Base-by-base conservation (phyloP, 1,284 basidiomycete species). In the Irpex sp. region DNA sequence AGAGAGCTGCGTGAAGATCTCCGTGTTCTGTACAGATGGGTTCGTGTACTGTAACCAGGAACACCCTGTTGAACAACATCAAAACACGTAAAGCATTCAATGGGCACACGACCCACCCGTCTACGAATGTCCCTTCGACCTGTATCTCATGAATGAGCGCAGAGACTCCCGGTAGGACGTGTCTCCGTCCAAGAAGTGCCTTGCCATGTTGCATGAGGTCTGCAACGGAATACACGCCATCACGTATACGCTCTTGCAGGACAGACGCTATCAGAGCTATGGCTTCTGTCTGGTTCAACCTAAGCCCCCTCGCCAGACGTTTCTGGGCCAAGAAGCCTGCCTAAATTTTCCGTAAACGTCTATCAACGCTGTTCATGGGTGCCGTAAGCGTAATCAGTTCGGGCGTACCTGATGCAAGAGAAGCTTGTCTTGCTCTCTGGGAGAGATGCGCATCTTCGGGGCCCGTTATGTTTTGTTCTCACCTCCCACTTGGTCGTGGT, bases 131-230 rank as follows among this genome's bases (percentile, higher is more conserved):
- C 17, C 94, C 96, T 74, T 98, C 96, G 1, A 97, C 93, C 73
- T 97, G 94, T 44, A 97, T 90, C 68, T 94, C 88, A 66, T 94
- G 86, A 21, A 96, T 71, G 52, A 87, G 79, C 5, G 76, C 75
- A 0, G 87, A 81, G 1, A 94, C 91, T 40, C 84, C 84, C 0
- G 94, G 87, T 64, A 96, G 81, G n/a, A 99, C 97, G 76, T 99
- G 97, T 62, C 92, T 79, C 38, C 92, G 81, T 1, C 97, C 97
- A 6, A 99, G 83, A 62, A 99, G 76, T 37, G 85, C 86, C 80
- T 96, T 98, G 17, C 96, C 95, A 65, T 93, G 81, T 62, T 94
- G 88, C 96, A 98, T 98, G 19, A 99, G 79, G 67, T 97, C 85
- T 1, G 94, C 85, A 2, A 99, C 96, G 0, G 86, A 87, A 71